A percentile compares a stretch with the other conserved stretches of the same genome.
Evolutionary conservation across 768 basidiomycete species (phyloP).

Genomic region (Nidularia sp.): DNA sequence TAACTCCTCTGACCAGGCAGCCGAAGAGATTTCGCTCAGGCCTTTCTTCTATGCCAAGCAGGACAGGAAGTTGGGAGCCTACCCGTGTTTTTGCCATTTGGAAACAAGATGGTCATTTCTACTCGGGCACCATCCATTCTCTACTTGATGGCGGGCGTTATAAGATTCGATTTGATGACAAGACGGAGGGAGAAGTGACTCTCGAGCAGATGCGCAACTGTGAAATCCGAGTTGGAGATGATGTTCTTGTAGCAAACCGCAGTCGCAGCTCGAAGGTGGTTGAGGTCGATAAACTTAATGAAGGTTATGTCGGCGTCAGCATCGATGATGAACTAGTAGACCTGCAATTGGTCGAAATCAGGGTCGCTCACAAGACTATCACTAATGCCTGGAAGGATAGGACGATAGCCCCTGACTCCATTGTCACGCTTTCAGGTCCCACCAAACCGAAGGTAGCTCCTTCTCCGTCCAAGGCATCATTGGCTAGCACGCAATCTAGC

Average conservation of each 20-base stretch:
- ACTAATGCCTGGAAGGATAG: conserved; percentile 52
- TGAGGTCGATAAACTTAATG: conserved; percentile 22
- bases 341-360: conserved; percentile 33
- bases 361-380: conserved; percentile 49
- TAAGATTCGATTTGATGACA: conserved; percentile 66
- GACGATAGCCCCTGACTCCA: conserved; percentile 29
- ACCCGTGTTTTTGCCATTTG: conserved; percentile 72
- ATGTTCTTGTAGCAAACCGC: conserved; percentile 36
- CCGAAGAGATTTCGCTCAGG: conserved; percentile 36
- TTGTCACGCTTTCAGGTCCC: conserved; percentile 38
- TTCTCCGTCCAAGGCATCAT: conserved; percentile 46
- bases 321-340: conserved; percentile 32
- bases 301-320: conserved; percentile 28
- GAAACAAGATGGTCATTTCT: conserved; percentile 57
- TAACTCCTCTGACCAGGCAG: conserved; percentile 25
- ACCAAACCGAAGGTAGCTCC: conserved; percentile 28
- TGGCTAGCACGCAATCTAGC: conserved; percentile 27
- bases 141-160: conserved; percentile 26
- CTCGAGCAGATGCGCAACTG: conserved; percentile 50
- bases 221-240: conserved; percentile 50
- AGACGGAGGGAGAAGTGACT: conserved; percentile 38
- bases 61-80: conserved; percentile 14
- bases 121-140: conserved; percentile 51
- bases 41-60: conserved; percentile 16
- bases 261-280: conserved; percentile 28